Conservation (phyloP, 176 grass and related monocot genomes). For the Secale cereale region DNA sequence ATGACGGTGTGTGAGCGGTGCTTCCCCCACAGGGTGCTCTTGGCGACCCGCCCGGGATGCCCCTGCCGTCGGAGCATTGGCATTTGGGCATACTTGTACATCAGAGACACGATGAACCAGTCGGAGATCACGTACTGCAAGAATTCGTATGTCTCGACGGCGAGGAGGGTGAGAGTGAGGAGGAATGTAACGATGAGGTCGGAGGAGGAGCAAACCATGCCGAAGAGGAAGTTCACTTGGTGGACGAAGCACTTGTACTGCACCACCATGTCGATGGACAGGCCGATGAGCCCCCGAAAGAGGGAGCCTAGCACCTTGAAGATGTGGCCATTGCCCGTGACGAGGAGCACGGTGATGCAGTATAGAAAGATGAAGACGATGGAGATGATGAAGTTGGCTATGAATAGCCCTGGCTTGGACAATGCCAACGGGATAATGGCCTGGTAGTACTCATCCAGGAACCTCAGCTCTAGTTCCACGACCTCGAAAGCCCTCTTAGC, state of each 20-base stretch:
- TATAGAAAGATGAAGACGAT: constrained; percentile 22
- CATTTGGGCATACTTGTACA: background rate
- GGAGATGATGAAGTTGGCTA: constrained; percentile 21
- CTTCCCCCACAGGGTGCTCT: background rate
- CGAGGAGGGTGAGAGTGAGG: constrained; percentile 18
- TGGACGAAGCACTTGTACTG: constrained; percentile 29
- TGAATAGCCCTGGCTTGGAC: background rate
- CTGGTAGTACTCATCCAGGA: constrained; percentile 35
- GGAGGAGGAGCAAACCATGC: constrained; percentile 27
- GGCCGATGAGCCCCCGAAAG: background rate
- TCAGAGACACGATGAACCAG: background rate
- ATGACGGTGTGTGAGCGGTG: background rate
- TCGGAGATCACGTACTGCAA: constrained; percentile 15
- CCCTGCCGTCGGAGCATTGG: background rate
- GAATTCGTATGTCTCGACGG: constrained; percentile 25
- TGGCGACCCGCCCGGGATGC: background rate
- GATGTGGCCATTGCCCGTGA: constrained; percentile 37
- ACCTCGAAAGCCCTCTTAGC: constrained; percentile 21
- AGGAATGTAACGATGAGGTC: constrained; percentile 29
- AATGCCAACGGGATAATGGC: constrained; percentile 34
- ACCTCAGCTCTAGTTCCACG: constrained; percentile 22
- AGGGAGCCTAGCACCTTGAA: background rate
- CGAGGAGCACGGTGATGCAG: constrained; percentile 7
- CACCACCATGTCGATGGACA: constrained; percentile 23
- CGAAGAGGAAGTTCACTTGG: constrained; percentile 1